Conservation (phyloP, 2,329 filamentous ascomycete genomes). For the Drechmeria coniospora region DNA sequence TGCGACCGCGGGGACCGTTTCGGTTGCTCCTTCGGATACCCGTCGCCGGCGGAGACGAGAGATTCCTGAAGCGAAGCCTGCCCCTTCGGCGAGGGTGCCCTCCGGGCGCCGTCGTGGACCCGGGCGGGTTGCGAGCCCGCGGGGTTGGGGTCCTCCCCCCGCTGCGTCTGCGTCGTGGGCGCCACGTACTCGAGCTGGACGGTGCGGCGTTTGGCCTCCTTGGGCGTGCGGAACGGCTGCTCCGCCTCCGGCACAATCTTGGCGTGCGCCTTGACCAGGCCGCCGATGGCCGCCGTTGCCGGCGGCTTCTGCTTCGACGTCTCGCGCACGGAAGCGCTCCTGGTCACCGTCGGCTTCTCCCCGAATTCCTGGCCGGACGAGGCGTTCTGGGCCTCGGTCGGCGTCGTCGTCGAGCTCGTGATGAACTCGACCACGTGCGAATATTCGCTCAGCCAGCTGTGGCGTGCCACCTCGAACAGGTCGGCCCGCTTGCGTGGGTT, state of each 20-base stretch:
- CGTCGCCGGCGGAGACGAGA: conserved; percentile 28
- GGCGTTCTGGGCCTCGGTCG: conserved; percentile 70
- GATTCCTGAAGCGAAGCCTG: conserved; percentile 48
- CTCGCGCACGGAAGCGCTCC: conserved; percentile 87
- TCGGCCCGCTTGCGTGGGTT: conserved; percentile 91
- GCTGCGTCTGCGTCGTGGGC: conserved; percentile 69
- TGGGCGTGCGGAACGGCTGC: conserved; percentile 42
- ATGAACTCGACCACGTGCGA: conserved; percentile 95
- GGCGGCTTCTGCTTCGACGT: conserved; percentile 52
- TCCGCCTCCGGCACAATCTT: conserved; percentile 55
- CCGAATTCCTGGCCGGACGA: conserved; percentile 43
- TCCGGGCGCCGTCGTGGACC: conserved; percentile 25
- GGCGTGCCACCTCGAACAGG: conserved; percentile 88
- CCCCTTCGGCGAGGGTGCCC: conserved; percentile 24
- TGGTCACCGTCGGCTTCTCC: conserved; percentile 50
- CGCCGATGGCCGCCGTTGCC: conserved; percentile 35
- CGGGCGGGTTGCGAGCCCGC: conserved; percentile 16
- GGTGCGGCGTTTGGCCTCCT: conserved; percentile 82
- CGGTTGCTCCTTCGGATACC: conserved; percentile 20
- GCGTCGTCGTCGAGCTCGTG: conserved; percentile 83
- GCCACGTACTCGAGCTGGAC: conserved; percentile 97
- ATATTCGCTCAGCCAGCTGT: conserved; percentile 97
- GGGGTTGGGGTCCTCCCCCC: conserved; percentile 33
- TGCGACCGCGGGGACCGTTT: conserved; percentile 34
- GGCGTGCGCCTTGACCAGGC: conserved; percentile 57